Base-by-base conservation (phyloP, 257 asterid genomes). In the Thymus quinquecostatus region DNA sequence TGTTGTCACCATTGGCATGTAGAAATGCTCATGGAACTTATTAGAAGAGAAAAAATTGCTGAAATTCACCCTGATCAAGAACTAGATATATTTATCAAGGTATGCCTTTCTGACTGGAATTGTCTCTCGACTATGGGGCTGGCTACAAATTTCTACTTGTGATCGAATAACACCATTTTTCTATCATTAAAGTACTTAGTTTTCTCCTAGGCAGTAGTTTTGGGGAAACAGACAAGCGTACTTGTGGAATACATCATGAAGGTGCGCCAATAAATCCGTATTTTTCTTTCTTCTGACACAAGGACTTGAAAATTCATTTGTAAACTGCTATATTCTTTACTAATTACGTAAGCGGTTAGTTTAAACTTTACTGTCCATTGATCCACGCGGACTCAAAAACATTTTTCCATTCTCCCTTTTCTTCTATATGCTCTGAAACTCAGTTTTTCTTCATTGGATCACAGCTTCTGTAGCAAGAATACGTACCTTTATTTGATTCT, bases 181-280 rank as follows among this genome's bases (percentile, higher is more conserved):
- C 40, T 69, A 47, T 64, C 57, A 12, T 75, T 83, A 80, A 86
- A 70, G 71, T 76, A 57, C 75, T 72, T 53, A 14, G 59, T 81
- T 81, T 91, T 78, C 77, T 86, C 84, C 83, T 84, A 92, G 98
- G 96, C 91, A 82, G 89, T 92, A 69, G 96, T 84, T 62, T 78
- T 92, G 88, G 98, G 97, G 72, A 82, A 86, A 54, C 89, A 85
- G 75, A 85, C 94, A 73, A 82, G 91, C 76, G 64, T 86, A 65
- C 75, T 89, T 54, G 96, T 89, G 82, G 96, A 89, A 74, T 92
- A 84, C 72, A 73, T 86, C 71, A 83, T 89, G 87, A 88, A 89
- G 98, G 96, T 88, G 90, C 61, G 79, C 49, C 61, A 28, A 14
- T 66, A 67, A 41, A 71, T 59, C 64, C 60, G 49, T 65, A 21